Evolutionary conservation across 305 asterid genomes (phyloP).

Genomic region (Salvia sclarea): DNA sequence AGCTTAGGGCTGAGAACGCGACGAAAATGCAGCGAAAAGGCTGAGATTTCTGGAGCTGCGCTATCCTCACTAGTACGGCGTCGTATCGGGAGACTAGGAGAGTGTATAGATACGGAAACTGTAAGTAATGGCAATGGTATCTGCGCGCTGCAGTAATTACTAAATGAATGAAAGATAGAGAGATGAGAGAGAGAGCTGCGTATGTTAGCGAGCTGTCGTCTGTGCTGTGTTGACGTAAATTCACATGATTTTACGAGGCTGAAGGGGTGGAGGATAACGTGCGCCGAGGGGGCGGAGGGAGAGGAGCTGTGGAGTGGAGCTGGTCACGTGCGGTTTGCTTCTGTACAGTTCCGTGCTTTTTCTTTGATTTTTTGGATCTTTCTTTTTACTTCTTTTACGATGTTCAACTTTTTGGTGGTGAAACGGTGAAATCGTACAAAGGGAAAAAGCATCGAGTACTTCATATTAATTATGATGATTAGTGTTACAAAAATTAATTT

Average conservation of each 20-base stretch:
- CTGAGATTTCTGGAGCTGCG: slow-evolving; percentile 5
- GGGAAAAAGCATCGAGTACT: not conserved
- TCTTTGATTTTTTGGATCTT: not conserved
- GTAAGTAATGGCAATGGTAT: slow-evolving; percentile 34
- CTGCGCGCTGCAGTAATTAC: slow-evolving; percentile 33
- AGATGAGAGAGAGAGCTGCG: slow-evolving; percentile 38
- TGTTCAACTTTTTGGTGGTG: not conserved
- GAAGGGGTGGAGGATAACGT: slow-evolving; percentile 33
- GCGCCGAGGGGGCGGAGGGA: slow-evolving; percentile 35
- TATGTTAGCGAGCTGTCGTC: slow-evolving; percentile 45
- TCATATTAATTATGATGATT: no score
- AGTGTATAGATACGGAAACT: slow-evolving; percentile 27
- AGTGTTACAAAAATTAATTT: no score
- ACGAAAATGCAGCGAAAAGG: slow-evolving; percentile 23
- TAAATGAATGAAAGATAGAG: slow-evolving; percentile 28
- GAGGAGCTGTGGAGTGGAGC: slow-evolving; percentile 5
- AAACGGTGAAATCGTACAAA: not conserved
- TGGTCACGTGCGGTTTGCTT: slow-evolving; percentile 39
- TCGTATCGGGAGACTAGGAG: slow-evolving; percentile 5
- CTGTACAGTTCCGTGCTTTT: slow-evolving; percentile 32
- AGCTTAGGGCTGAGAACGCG: slow-evolving; percentile 32
- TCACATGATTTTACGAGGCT: slow-evolving; percentile 32
- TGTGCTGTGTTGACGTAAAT: slow-evolving; percentile 30
- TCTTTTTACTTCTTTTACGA: not conserved
- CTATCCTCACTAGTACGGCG: slow-evolving; percentile 32